Percentiles rank a stretch among this genome's conserved stretches.
These are phyloP conservation scores for Chlamydomonas applanata DNA, from an alignment of 139 green algal species.

Conservation along the genomic window DNA sequence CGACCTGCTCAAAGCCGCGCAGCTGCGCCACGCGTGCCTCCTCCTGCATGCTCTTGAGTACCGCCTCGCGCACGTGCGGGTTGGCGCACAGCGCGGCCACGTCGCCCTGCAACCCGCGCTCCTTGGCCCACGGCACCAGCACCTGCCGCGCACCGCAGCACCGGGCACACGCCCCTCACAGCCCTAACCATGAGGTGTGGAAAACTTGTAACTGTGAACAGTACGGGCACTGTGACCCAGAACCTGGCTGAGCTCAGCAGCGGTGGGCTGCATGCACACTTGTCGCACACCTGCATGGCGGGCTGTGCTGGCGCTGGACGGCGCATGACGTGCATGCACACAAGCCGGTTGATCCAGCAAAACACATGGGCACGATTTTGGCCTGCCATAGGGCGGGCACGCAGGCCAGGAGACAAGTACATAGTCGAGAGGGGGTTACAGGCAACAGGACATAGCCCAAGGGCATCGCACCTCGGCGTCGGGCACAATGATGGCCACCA, in stretches of 20 bases:
- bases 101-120: conserved; percentile 51
- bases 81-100: conserved; percentile 61
- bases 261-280: no score
- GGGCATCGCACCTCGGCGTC: conserved; percentile 77
- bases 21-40: conserved; percentile 73
- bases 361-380: no score
- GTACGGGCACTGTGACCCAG: not conserved
- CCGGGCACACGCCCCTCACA: not conserved
- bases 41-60: conserved; percentile 81
- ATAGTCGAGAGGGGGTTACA: no score
- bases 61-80: conserved; percentile 52
- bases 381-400: no score
- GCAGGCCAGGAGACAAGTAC: no score
- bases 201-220: not conserved
- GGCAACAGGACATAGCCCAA: no score
- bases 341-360: no score
- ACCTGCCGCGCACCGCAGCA: conserved; percentile 31
- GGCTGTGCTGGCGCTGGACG: no score
- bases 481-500: conserved; percentile 90
- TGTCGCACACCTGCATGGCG: no score
- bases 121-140: conserved; percentile 81
- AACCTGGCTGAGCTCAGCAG: no score
- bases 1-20: conserved; percentile 82
- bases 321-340: no score
- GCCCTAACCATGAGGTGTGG: not conserved